Percentiles rank a stretch among this genome's conserved stretches.
Conservation (phyloP, 129 eudicot genomes). For the Helichrysum umbraculigerum region DNA sequence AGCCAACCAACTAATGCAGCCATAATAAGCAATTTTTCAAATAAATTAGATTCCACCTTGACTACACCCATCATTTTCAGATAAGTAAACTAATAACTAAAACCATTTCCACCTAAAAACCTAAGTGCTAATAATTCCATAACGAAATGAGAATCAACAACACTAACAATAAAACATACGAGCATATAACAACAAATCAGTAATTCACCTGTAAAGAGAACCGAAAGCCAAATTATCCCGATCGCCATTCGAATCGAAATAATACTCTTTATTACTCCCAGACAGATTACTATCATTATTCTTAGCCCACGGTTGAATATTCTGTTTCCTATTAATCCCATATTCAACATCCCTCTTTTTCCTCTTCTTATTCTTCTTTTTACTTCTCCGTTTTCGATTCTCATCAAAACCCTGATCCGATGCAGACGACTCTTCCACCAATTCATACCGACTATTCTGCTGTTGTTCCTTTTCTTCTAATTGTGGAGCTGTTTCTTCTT, state of each 20-base stretch:
- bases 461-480: conserved; percentile 13
- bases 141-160: not conserved
- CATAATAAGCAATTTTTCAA: too few relatives aligned
- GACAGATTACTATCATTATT: conserved; percentile 8
- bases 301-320: conserved; percentile 60
- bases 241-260: conserved; percentile 90
- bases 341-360: conserved; percentile 27
- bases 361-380: conserved; percentile 31
- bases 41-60: too few relatives aligned
- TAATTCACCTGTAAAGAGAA: conserved; percentile 64
- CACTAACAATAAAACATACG: conserved; percentile 4
- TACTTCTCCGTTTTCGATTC: conserved; percentile 36
- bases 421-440: conserved; percentile 59
- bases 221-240: conserved; percentile 95
- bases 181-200: not conserved
- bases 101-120: too few relatives aligned
- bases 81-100: too few relatives aligned
- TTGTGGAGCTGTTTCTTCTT: conserved; percentile 18
- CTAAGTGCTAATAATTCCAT: too few relatives aligned
- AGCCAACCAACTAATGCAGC: too few relatives aligned
- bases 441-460: conserved; percentile 39
- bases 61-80: too few relatives aligned
- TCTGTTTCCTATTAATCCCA: conserved; percentile 51
- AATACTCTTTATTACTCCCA: conserved; percentile 50
- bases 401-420: conserved; percentile 42